Conservation (phyloP, 23 red algal genomes). For the Gracilaria domingensis region DNA sequence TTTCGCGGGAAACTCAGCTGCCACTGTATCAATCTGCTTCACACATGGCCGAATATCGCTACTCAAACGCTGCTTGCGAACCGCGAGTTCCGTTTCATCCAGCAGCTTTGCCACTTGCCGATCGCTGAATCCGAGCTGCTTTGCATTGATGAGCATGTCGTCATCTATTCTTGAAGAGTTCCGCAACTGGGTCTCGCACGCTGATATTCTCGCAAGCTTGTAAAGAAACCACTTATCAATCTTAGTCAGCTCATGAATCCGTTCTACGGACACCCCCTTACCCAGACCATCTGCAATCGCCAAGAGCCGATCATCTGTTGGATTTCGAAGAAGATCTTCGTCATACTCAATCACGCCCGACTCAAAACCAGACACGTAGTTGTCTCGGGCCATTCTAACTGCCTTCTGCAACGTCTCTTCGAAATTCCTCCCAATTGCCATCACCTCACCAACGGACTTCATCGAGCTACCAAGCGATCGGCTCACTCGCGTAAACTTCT, state of each 20-base stretch:
- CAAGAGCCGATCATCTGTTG: constrained; percentile 92
- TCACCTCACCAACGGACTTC: constrained; percentile 99
- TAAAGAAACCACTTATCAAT: constrained; percentile 97
- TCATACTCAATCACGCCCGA: constrained; percentile 74
- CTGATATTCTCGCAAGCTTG: constrained; percentile 81
- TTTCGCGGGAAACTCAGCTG: constrained; percentile 97
- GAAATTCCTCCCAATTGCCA: constrained; percentile 97
- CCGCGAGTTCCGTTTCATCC: constrained; percentile 87
- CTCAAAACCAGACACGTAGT: constrained; percentile 97
- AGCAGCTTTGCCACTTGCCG: constrained; percentile 82
- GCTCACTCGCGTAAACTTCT: constrained; percentile 92
- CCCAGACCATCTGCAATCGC: constrained; percentile 91
- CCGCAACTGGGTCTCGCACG: constrained; percentile 59
- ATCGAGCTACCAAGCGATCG: constrained; percentile 90
- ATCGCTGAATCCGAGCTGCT: constrained; percentile 95
- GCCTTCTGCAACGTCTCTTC: constrained; percentile 98
- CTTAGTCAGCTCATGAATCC: constrained; percentile 79
- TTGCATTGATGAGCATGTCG: constrained; percentile 78
- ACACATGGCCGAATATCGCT: constrained; percentile 74
- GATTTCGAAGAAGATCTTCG: constrained; percentile 76
- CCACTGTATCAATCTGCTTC: constrained; percentile 99
- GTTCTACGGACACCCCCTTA: constrained; percentile 85
- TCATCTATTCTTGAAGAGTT: constrained; percentile 36
- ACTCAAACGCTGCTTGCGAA: constrained; percentile 82
- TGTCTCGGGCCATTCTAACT: constrained; percentile 91